Evolutionary conservation across 2,329 filamentous ascomycete genomes (phyloP), one percentile per base, ranked within the genome.

Genomic region (Cercospora citrullina): DNA sequence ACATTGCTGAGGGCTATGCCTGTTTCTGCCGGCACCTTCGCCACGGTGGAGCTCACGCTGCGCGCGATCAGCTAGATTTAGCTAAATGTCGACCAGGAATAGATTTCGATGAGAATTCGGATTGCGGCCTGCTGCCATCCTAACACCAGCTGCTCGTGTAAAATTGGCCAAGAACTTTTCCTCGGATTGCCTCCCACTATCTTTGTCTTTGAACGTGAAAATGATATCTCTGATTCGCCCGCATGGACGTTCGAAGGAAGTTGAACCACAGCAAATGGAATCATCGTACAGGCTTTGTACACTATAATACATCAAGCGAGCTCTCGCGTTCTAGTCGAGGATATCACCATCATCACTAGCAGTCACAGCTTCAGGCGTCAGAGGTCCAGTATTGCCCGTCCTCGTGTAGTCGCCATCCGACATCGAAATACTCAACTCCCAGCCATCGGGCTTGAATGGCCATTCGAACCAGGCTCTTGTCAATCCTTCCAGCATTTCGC

Each of bases 1-100:
- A 98, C 95, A 31, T 80, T 98, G 78, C 80, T 97, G 76, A 92
- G 95, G 79, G 95, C 95, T 61, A 96, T 98, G 94, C 95, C 95
- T 8, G 95, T 99, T 59, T 95, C 91, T 79, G 95, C 94, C 1
- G 94, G 94, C n/a, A 99, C 95, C 1, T 99, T 99, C 85, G 93
- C 92, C 31, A 93, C 95, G 73, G 78, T 79, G 16, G 78, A 80
- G 72, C 53, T 79, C 69, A 76, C 74, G 18, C 80, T 82, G 79
- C 73, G 80, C 60, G 66, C 80, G 60, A 77, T 82, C 62, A 80
- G 74, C 53, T 64, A 58, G 48, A 14, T 4, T 8, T 39, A 39
- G 33, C 31, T 12, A 33, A 33, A 23, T n/a, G 55, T 21, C 55
- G 48, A 14, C 21, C 12, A 9, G 23, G 48, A 14, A 26, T 23